Base-by-base conservation (phyloP, 2,329 filamentous ascomycete species). In the Gaeumannomyces sp. region DNA sequence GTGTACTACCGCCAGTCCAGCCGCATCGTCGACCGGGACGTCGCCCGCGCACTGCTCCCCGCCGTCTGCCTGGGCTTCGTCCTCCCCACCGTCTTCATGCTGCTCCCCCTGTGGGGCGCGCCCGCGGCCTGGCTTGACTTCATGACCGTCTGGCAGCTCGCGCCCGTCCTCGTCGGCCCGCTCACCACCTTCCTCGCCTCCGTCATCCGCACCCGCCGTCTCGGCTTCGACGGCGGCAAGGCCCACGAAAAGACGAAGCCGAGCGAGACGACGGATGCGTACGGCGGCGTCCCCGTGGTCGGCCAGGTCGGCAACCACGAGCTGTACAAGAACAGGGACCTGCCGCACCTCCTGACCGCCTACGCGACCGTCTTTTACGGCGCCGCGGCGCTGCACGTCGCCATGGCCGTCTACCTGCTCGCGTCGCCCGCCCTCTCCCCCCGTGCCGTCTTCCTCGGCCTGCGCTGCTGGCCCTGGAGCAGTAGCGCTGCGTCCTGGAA, bases 61-160 rank as follows among this genome's bases (percentile, higher is more conserved):
- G 62, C 66, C 4, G 10, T 63, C 3, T 28, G 65, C n/a, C 4
- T 68, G 16, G 66, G 62, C 60, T 69, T 64, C 57, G 58, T 58
- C 56, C 61, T 70, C 50, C 68, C 68, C 2, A 67, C 67, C 0
- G 19, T 61, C 0, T 64, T 69, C 14, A 67, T 69, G 66, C 68
- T 65, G 25, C 22, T 66, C 25, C 64, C 60, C 11, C 29, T 60
- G 8, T 66, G 64, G 64, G 19, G 11, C 16, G 4, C 27, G 31
- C n/a, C 63, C 56, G 22, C 35, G n/a, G 25, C 45, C 4, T 60
- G 64, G 38, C 67, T 69, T 29, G 61, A 64, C 53, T 25, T 59
- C 22, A 66, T 65, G 50, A 63, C 65, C 3, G 59, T 70, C 29
- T 70, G 67, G 67, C 66, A 69, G 63, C 27, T 61, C 25, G 61